A percentile compares a stretch with the other conserved stretches of the same genome.
phyloP scores from a whole-genome alignment of 2,329 filamentous ascomycete species.

The Akanthomyces uredinophilus region DNA sequence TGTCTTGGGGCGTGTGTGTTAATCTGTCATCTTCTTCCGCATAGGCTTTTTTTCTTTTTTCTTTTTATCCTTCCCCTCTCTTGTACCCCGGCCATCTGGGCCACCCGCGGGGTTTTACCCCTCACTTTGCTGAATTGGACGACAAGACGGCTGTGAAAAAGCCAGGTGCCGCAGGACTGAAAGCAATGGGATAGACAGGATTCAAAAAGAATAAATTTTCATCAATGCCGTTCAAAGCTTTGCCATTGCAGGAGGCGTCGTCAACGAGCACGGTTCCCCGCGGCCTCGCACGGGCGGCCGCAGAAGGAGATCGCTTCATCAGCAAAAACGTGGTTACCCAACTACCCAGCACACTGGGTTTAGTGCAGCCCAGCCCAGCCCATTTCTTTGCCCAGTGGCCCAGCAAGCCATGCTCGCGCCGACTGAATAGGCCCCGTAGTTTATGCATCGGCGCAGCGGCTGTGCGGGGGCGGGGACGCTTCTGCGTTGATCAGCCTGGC shows the following conservation, averaged over 20 bases:
- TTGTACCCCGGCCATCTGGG: neutral
- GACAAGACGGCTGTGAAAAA: neutral
- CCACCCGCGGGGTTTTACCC: neutral
- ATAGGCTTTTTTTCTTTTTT: too few species aligned
- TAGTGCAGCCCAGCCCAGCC: neutral
- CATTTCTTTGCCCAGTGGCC: neutral
- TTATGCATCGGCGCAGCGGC: slow-evolving; percentile 5
- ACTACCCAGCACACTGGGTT: too few species aligned
- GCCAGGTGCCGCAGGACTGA: too few species aligned
- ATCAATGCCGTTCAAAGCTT: too few species aligned
- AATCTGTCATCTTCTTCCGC: neutral
- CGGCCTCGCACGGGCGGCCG: too few species aligned
- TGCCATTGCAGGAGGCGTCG: too few species aligned
- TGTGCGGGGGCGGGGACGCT: slow-evolving; percentile 5
- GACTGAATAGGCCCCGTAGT: slow-evolving; percentile 5
- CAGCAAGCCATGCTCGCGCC: neutral
- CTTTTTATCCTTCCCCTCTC: neutral
- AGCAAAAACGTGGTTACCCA: too few species aligned
- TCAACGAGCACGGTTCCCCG: too few species aligned
- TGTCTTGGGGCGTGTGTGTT: neutral
- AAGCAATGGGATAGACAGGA: too few species aligned
- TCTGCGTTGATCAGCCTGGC: neutral
- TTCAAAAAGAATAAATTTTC: too few species aligned
- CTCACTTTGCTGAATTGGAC: neutral
- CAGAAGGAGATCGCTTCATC: too few species aligned